These are phyloP conservation scores for Circinella minor DNA, from an alignment of 371 early-diverging fungal genomes.

Conservation along the genomic window DNA sequence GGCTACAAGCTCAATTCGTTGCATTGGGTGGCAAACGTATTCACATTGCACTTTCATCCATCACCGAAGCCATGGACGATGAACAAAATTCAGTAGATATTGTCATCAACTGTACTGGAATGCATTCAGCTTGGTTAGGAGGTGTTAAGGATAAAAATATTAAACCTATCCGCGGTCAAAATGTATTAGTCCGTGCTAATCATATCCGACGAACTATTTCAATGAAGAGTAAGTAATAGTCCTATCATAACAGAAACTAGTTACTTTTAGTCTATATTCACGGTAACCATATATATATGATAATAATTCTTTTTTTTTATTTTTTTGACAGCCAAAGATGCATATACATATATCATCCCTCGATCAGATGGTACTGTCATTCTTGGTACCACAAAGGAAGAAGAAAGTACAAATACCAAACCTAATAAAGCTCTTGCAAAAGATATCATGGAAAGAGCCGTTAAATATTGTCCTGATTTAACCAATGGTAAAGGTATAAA, in stretches of 20 bases:
- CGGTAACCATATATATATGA: not conserved
- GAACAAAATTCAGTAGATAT: constrained; percentile 36
- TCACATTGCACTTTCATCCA: constrained; percentile 18
- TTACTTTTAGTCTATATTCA: not conserved
- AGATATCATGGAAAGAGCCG: constrained; percentile 28
- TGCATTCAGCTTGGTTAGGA: constrained; percentile 58
- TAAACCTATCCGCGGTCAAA: constrained; percentile 73
- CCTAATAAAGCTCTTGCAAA: constrained; percentile 17
- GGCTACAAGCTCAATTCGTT: constrained; percentile 60
- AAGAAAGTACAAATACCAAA: constrained; percentile 50
- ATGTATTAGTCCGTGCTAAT: constrained; percentile 64
- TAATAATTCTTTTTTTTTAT: constrained; percentile 1
- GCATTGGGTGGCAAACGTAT: constrained; percentile 58
- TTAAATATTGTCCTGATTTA: constrained; percentile 39
- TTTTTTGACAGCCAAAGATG: constrained; percentile 20
- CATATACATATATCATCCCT: constrained; percentile 75
- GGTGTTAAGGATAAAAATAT: constrained; percentile 65
- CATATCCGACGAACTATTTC: constrained; percentile 61
- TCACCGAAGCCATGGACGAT: constrained; percentile 45
- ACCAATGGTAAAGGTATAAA: constrained; percentile 38
- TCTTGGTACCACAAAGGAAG: constrained; percentile 77
- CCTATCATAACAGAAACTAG: not conserved
- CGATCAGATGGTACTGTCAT: constrained; percentile 75
- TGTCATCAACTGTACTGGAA: constrained; percentile 76
- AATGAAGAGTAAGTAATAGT: constrained; percentile 27